Evolutionary conservation across 2,329 filamentous ascomycete genomes (phyloP), one percentile per base, ranked within the genome.

Genomic region (Blastomyces percursus): DNA sequence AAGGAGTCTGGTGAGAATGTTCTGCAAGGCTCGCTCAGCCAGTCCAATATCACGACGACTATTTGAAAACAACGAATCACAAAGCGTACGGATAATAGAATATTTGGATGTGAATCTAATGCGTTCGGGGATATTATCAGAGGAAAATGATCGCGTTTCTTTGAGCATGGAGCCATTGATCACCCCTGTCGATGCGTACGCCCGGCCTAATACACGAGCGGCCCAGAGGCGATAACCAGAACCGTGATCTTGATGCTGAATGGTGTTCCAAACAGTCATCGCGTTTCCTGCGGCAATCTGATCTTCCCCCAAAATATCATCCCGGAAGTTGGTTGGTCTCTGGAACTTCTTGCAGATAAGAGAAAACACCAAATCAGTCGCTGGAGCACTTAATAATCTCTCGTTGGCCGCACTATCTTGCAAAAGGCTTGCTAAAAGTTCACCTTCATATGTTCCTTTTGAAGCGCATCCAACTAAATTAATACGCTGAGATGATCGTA

Each of bases 151-250:
- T 38, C 61, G 60, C 54, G 77, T 75, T 60, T 79, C 75, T 63
- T 80, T 67, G 71, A 79, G 57, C 75, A 80, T 61, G 76, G 74
- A 68, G 74, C 80, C 66, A 73, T 76, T 68, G 79, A 86, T 67
- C 61, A 84, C 80, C 1, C 91, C 91, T 35, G 86, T 89, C 19
- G 89, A 83, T 48, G 88, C 86, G 74, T 92, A 97, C 0, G 90
- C 87, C 71, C 91, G 84, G 8, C 95, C 94, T 54, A 97, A 80
- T 1, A 92, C 88, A 65, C 87, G 84, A 2, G 90, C 92, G 54
- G 90, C 89, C 95, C 95, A 99, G 0, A 89, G 78, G 0, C 91
- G 78, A 71, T 94, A 96, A 19, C 85, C 82, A 32, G 83, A 77
- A 62, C 86, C 88, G 19, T 87, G 79, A 1, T 82, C 77, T 46